Evolutionary conservation across 2,329 filamentous ascomycete genomes (phyloP), one percentile per base, ranked within the genome.

Genomic region (Apiospora pterosperma): DNA sequence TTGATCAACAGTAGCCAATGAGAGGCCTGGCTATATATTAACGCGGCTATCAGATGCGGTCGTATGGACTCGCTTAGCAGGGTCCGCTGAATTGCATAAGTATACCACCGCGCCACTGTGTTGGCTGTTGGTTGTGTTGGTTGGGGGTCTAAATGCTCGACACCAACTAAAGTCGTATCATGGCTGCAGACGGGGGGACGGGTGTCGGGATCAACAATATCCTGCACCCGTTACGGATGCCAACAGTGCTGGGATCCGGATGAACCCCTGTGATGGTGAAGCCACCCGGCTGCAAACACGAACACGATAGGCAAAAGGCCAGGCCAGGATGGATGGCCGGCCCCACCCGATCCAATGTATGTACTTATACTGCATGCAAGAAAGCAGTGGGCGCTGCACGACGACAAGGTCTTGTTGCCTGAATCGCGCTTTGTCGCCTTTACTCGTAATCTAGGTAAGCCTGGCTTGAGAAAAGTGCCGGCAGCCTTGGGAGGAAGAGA

Each of bases 1-100:
- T 8, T 36, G 48, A 14, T 23, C 36, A 28, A 12, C 42, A 59
- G 12, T 42, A 39, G 23, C 64, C 64, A 65, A 65, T 63, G 31
- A 41, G 21, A 5, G 25, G 10, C 23, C n/a, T 2, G 58, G 19
- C 25, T 28, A 36, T 31, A 66, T 16, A 64, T 66, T 61, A 58
- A 19, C 62, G 64, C 64, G 64, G 39, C 62, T 66, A 66, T 44
- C 48, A 25, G 28, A 21, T 23, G 19, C n/a, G 23, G 60, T 21
- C 59, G 48, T 31, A 61, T 66, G 64, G 64, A 28, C 38, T 52
- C 36, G 36, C 38, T 63, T 42, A 39, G 41, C 25, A 14, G 25
- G 41, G 11, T 42, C 48, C 52, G 41, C 60, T 36, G 19, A 36
- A 41, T 19, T 64, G 58, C 63, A 64, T 55, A n/a, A n/a, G n/a